These are phyloP conservation scores for Neofusicoccum sp. DNA, from an alignment of 2,329 filamentous ascomycete genomes.

Conservation along the genomic window DNA sequence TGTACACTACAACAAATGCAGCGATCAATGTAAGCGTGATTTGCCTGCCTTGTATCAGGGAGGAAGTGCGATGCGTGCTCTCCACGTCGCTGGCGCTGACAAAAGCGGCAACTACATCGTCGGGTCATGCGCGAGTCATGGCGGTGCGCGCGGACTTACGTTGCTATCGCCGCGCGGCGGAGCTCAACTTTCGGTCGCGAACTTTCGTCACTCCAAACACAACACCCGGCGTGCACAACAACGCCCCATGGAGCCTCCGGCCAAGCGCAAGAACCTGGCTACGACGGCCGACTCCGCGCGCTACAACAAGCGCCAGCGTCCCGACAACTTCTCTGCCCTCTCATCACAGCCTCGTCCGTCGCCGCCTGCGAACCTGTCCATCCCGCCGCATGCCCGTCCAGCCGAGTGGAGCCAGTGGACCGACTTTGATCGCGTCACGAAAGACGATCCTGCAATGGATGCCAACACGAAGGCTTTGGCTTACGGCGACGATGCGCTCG, in stretches of 20 bases:
- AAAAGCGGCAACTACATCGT: too few relatives aligned
- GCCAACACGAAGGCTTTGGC: not conserved
- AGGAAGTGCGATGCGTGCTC: too few relatives aligned
- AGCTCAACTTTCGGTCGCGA: too few relatives aligned
- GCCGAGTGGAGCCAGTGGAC: conserved; percentile 9
- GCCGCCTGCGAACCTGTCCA: not conserved
- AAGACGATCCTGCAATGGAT: not conserved
- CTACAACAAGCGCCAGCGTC: conserved; percentile 39
- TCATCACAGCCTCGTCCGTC: conserved; percentile 8
- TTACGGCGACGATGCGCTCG: not conserved
- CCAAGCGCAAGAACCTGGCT: conserved; percentile 11
- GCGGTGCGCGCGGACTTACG: too few relatives aligned
- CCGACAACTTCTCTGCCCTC: conserved; percentile 27
- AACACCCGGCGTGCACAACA: not conserved
- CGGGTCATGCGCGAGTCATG: too few relatives aligned
- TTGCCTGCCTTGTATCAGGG: too few relatives aligned
- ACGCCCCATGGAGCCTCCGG: not conserved
- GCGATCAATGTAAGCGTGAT: too few relatives aligned
- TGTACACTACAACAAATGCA: too few relatives aligned
- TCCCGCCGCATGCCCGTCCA: not conserved
- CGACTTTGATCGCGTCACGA: not conserved
- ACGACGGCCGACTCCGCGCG: conserved; percentile 32
- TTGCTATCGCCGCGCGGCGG: too few relatives aligned
- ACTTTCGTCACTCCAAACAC: not conserved
- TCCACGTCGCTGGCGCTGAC: too few relatives aligned